Base-by-base conservation (phyloP, 352 stramenopile genomes). In the Albugo laibachii region DNA sequence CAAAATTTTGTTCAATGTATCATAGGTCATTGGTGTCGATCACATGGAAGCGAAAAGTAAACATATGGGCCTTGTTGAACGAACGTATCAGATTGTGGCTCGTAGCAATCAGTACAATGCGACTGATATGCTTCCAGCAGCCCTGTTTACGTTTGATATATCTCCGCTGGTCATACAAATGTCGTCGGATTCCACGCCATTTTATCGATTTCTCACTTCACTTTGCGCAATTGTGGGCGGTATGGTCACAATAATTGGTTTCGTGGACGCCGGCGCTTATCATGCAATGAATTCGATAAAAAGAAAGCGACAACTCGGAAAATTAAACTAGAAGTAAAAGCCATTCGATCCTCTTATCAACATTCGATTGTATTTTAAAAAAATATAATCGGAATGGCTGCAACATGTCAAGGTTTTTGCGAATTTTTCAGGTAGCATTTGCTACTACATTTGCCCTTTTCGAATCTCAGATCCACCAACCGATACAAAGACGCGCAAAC, bases 121-220 rank as follows among this genome's bases (percentile, higher is more conserved):
- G 38, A 66, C 56, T 1, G 61, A 75, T 46, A 61, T 73, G 27
- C 55, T 80, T 19, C 74, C 75, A 16, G 65, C 67, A 16, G 69
- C 71, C 41, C 50, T 83, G 41, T 84, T 91, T 52, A 78, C 63
- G 38, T 87, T 83, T 50, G 77, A 91, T 57, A 80, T 85, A 34
- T 83, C 72, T 42, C 77, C 77, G 44, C 57, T 91, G 27, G 69
- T 82, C 53, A 74, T 87, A 45, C 61, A 77, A 38, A 53, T 87
- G 54, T 60, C 66, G 11, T 63, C 63, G n/a, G 63, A 83, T 51
- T 63, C 59, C 42, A 59, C 83, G 45, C 78, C 78, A 48, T 78
- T 88, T 48, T 92, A 87, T 56, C 74, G 76, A 49, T 92, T 92
- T 43, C 50, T 92, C 52, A 92, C 78, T 21, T 76, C 74, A 41